Evolutionary conservation across 2,329 filamentous ascomycete species (phyloP), one percentile per base, ranked within the genome.

Genomic region (Pseudogymnoascus sp.): DNA sequence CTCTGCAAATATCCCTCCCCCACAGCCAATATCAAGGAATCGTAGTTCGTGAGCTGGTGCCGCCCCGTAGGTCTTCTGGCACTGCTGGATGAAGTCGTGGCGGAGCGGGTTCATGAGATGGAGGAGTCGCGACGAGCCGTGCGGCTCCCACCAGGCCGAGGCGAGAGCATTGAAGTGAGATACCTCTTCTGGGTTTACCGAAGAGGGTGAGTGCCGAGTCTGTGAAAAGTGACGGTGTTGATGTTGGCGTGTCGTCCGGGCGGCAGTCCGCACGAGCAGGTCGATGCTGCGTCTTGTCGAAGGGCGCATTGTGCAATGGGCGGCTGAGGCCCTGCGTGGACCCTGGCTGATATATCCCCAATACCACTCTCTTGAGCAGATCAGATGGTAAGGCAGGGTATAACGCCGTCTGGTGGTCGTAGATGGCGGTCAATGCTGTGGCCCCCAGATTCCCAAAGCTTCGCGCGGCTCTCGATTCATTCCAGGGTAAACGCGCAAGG

Each of bases 81-180:
- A 97, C 66, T 79, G 78, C 21, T 82, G 82, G 75, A 97, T 95
- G 77, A 97, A 97, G 77, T 92, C 87, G 78, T 97, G 93, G 36
- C 95, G 92, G 53, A 96, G 85, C 1, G 95, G 95, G 78, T 99
- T 97, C 93, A 99, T 97, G 69, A 96, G 88, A 76, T 99, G 95
- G 1, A 99, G 86, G 64, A 97, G 86, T 40, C 93, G 87, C 3
- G 92, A 97, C 5, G 93, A 89, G 61, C 95, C 95, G 73, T 96
- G 87, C 1, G 93, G 90, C 76, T 97, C 93, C 95, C 95, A 99
- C 95, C 95, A 99, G 71, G 89, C 89, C 68, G 90, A 90, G 68
- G 95, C 95, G 71, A 99, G 90, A 67, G 87, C 86, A 72, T 92
- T 92, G 84, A 99, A 99, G 80, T 99, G 95, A 16, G 89, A 90